Evolutionary conservation across 208 protist species (phyloP), one percentile per base, ranked within the genome.

Genomic region (Eutreptiella sp.): DNA sequence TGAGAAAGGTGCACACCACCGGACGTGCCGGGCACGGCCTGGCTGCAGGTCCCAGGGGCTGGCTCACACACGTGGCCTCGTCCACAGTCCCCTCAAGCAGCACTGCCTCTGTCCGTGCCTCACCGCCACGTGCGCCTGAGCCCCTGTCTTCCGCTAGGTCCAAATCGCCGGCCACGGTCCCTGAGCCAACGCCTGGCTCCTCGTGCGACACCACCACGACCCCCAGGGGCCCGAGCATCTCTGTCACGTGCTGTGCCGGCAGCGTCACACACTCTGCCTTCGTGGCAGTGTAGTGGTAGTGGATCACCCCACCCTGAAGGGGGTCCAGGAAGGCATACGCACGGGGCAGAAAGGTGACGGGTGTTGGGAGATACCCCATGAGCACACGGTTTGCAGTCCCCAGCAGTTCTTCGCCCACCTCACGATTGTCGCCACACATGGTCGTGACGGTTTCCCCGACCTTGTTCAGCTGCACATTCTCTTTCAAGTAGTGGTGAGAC

Each of bases 311-410:
- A 43, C 3, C 24, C 2, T 60, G 3, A 31, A 46, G 46, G 19
- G 47, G 55, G 58, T 72, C 80, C 32, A 90, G 55, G 52, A 93
- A 91, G 0, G 76, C 77, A 26, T 82, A 43, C 2, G 87, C 87
- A 5, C 85, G 77, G 1, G 68, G 64, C 24, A 93, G 69, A 67
- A 90, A 90, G 1, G 50, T 24, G 16, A 9, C 28, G 29, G 50
- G 31, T 4, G 71, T 74, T 9, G 85, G 85, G 36, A 93, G 81
- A 66, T 88, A 90, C 31, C 88, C 88, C 88, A 93, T 93, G 0
- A 89, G 38, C 16, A 93, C 85, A 5, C 88, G 79, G 68, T 91
- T 76, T 55, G 83, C 89, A 55, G 62, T 68, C 19, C 84, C 84
- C 41, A 89, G 50, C 50, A 24, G 31, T n/a, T 87, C 78, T 23